These are phyloP conservation scores for Berkeleyomyces rouxiae DNA, from an alignment of 2,329 filamentous ascomycete species.

Conservation along the genomic window DNA sequence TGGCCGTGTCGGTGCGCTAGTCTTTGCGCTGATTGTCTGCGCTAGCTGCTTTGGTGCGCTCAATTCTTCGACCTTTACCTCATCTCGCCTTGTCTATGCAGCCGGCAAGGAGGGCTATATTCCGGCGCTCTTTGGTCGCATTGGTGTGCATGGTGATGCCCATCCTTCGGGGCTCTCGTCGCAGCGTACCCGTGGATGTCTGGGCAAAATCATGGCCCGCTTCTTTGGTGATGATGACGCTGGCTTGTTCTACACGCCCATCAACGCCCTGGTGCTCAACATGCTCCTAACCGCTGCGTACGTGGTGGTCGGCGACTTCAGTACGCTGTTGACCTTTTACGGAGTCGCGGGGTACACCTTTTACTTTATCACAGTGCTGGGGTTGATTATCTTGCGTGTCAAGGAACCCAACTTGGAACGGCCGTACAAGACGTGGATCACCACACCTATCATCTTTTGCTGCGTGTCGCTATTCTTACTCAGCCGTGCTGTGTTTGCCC, in stretches of 20 bases:
- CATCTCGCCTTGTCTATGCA: constrained; percentile 77
- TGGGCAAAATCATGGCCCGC: constrained; percentile 40
- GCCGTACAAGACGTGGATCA: constrained; percentile 92
- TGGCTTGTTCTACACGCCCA: constrained; percentile 82
- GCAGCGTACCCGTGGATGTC: constrained; percentile 35
- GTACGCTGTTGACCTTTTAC: constrained; percentile 87
- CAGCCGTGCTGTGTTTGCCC: constrained; percentile 72
- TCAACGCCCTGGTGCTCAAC: constrained; percentile 80
- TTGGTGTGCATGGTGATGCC: constrained; percentile 46
- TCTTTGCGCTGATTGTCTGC: constrained; percentile 77
- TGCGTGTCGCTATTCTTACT: constrained; percentile 90
- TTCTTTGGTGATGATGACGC: constrained; percentile 60
- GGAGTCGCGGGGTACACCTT: constrained; percentile 94
- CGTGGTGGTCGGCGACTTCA: constrained; percentile 75
- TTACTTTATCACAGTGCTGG: constrained; percentile 89
- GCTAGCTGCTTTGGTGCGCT: constrained; percentile 88
- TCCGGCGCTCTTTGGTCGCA: constrained; percentile 63
- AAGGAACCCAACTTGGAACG: constrained; percentile 74
- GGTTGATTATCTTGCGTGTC: constrained; percentile 78
- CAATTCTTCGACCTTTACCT: constrained; percentile 89
- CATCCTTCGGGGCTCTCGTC: constrained; percentile 23
- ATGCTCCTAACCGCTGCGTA: constrained; percentile 56
- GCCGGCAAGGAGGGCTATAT: constrained; percentile 93
- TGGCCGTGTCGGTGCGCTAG: constrained; percentile 61
- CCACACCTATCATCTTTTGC: constrained; percentile 93